These are phyloP conservation scores for Volvox africanus DNA, from an alignment of 139 green algal species.

Conservation along the genomic window DNA sequence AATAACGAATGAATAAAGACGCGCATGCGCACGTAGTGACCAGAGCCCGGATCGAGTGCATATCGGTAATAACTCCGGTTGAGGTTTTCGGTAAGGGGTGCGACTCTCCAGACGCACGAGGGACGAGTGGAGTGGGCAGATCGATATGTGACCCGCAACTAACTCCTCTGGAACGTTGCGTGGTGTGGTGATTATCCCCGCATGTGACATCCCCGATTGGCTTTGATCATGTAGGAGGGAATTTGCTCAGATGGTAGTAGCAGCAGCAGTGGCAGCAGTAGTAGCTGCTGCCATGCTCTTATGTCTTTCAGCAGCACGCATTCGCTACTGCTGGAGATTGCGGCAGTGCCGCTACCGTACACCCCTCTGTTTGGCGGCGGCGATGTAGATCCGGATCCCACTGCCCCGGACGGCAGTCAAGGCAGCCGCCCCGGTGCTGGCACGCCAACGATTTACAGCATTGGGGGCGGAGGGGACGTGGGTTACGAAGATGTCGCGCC, in stretches of 20 bases:
- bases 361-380: neutral
- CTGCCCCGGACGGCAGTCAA: neutral
- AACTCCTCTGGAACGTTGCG: no score
- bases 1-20: no score
- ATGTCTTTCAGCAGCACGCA: neutral
- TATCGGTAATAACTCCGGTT: no score
- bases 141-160: no score
- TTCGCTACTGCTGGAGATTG: constrained; percentile 11
- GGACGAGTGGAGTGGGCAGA: no score
- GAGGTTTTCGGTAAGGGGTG: no score
- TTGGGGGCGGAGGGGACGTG: neutral
- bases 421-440: neutral
- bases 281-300: neutral
- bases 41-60: no score
- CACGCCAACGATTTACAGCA: neutral
- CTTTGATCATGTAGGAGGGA: no score
- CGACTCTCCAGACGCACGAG: no score
- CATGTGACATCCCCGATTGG: no score
- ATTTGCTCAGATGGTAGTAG: neutral
- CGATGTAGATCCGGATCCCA: neutral
- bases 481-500: neutral
- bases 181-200: no score
- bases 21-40: no score
- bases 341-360: constrained; percentile 30
- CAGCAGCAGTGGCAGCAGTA: neutral